Conservation (phyloP, 2,329 filamentous ascomycete genomes). For the Pestalotiopsis sp. region DNA sequence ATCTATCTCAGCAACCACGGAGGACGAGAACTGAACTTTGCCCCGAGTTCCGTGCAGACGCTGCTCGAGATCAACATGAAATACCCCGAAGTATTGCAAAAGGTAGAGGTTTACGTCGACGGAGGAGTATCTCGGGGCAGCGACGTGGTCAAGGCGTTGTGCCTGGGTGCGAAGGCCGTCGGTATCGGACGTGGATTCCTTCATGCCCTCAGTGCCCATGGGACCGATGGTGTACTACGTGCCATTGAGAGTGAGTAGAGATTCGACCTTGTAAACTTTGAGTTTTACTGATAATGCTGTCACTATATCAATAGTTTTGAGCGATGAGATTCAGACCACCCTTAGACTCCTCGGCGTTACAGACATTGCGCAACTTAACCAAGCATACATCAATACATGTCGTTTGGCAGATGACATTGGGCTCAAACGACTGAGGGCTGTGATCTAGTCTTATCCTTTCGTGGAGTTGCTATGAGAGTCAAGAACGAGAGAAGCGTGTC, state of each 20-base stretch:
- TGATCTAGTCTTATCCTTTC: not conserved
- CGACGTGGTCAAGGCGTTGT: constrained; percentile 6
- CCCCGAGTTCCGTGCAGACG: not conserved
- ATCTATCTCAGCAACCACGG: constrained; percentile 18
- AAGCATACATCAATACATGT: not conserved
- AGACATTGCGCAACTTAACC: not conserved
- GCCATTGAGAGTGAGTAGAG: not conserved
- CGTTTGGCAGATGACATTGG: not conserved
- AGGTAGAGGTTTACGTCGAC: not conserved
- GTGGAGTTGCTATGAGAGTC: not conserved
- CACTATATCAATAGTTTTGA: not conserved
- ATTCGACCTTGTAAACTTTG: not conserved
- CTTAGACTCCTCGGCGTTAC: not conserved
- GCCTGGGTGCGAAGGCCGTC: not conserved
- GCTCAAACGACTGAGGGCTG: not conserved
- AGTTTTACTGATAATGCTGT: not conserved
- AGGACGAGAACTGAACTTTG: constrained; percentile 8
- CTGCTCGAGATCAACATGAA: not conserved
- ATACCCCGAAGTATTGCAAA: not conserved
- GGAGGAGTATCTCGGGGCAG: not conserved
- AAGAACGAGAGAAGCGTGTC: not conserved
- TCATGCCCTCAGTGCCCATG: constrained; percentile 1
- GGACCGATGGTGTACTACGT: not conserved
- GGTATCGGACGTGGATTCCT: constrained; percentile 1
- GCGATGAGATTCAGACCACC: not conserved